A percentile compares a stretch with the other conserved stretches of the same genome.
These are phyloP conservation scores for Trametes sp. DNA, from an alignment of 1,284 basidiomycete genomes.

Conservation along the genomic window DNA sequence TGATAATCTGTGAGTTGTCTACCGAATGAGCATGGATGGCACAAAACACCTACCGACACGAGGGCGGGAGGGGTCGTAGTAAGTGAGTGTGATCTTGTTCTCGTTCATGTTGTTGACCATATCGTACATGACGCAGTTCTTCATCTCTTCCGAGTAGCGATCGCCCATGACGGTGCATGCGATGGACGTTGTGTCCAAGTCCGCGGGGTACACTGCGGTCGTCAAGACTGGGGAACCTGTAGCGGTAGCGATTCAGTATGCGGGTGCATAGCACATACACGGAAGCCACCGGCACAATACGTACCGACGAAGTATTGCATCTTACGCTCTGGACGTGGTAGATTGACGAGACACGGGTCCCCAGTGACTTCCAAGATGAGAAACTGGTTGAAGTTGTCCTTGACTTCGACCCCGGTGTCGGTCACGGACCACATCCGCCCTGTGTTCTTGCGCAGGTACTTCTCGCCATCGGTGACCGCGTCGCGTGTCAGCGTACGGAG, in stretches of 20 bases:
- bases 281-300: too few relatives aligned
- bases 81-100: slow-evolving; percentile 19
- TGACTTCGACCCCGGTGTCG: slow-evolving; percentile 47
- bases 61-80: slow-evolving; percentile 20
- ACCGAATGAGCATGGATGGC: too few relatives aligned
- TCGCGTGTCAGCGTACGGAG: slow-evolving; percentile 55
- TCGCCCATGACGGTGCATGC: slow-evolving; percentile 6
- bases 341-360: slow-evolving; percentile 43
- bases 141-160: background rate
- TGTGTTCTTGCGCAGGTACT: slow-evolving; percentile 51
- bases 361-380: slow-evolving; percentile 60
- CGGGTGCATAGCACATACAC: too few relatives aligned
- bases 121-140: slow-evolving; percentile 20
- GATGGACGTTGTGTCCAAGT: slow-evolving; percentile 47
- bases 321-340: slow-evolving; percentile 57
- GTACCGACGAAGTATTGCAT: slow-evolving; percentile 45
- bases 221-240: slow-evolving; percentile 10
- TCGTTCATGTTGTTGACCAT: slow-evolving; percentile 13
- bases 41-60: slow-evolving; percentile 51
- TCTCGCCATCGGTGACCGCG: slow-evolving; percentile 49
- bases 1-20: too few relatives aligned
- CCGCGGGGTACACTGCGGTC: slow-evolving; percentile 44
- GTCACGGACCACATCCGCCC: slow-evolving; percentile 55
- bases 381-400: slow-evolving; percentile 63
- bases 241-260: too few relatives aligned